phyloP scores from a whole-genome alignment of 1,284 basidiomycete species.

The Irpex sp. region DNA sequence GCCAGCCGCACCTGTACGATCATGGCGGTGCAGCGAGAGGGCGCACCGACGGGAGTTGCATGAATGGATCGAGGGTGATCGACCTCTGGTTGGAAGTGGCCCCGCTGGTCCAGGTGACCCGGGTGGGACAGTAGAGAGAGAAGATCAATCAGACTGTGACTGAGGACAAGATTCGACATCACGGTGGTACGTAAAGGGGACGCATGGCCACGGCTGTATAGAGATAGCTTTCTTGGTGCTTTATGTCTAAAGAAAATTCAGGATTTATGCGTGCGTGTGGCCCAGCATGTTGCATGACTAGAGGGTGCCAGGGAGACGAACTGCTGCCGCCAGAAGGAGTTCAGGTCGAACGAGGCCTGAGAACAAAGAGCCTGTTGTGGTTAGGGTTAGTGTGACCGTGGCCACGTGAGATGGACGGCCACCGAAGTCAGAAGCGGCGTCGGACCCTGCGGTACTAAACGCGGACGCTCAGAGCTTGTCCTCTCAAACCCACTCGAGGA shows the following conservation, averaged over 20 bases:
- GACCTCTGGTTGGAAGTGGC: no score
- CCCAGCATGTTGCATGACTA: neutral
- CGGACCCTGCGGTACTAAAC: neutral
- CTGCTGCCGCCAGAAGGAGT: neutral
- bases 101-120: no score
- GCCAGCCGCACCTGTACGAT: no score
- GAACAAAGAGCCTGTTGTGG: constrained; percentile 8
- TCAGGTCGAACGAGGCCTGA: neutral
- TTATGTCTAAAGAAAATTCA: no score
- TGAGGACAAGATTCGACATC: neutral
- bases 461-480: neutral
- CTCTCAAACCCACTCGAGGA: neutral
- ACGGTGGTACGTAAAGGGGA: neutral
- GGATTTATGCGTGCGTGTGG: neutral
- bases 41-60: no score
- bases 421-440: neutral
- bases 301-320: neutral
- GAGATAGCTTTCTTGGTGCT: no score
- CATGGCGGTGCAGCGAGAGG: no score
- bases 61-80: no score
- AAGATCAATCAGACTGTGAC: neutral
- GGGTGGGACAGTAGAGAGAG: neutral
- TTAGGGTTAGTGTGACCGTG: constrained; percentile 3
- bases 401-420: constrained; percentile 10
- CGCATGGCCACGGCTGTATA: neutral